Evolutionary conservation across 768 basidiomycete genomes (phyloP), one percentile per base, ranked within the genome.

Genomic region (Lactifluus pinguis): DNA sequence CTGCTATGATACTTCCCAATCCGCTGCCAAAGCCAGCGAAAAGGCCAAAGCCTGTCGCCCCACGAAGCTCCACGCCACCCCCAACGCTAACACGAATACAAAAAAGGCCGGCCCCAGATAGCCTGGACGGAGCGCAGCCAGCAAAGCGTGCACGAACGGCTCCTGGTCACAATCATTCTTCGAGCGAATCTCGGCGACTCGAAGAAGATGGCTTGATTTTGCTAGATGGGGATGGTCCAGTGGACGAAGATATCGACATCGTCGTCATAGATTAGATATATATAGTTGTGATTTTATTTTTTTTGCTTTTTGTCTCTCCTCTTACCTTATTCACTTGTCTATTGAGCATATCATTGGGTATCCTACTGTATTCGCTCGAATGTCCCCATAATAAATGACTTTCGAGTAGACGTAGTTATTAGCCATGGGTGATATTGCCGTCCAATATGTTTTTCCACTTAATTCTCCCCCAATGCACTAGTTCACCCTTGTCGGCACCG

Each of bases 121-220:
- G 76, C 59, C 81, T 81, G 25, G 78, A 80, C n/a, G 73, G 77
- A 39, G 80, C 82, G 56, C 86, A 83, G 0, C 75, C 77, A 5
- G 73, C 83, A 4, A 89, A 88, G 70, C 80, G 82, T 53, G 70
- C 74, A 2, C 78, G 70, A n/a, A 73, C 74, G 6, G 68, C 66
- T 21, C 51, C 62, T 52, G 47, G 30, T 38, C 57, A 69, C 58
- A 55, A 70, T 9, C 10, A 30, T 62, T 84, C 83, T 66, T 85
- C 85, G 15, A 85, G 80, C 67, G 87, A 89, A 74, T 82, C 79
- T 67, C 72, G 81, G 59, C 72, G 75, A 63, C 69, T 91, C 58
- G 89, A 92, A 50, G 83, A 86, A 67, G 89, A 92, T 57, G 90
- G 89, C 9, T 67, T 92, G 49, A 69, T 92, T 38, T 63, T 89